These are phyloP conservation scores for Cordia subcordata DNA, from an alignment of 257 asterid species.

Conservation along the genomic window DNA sequence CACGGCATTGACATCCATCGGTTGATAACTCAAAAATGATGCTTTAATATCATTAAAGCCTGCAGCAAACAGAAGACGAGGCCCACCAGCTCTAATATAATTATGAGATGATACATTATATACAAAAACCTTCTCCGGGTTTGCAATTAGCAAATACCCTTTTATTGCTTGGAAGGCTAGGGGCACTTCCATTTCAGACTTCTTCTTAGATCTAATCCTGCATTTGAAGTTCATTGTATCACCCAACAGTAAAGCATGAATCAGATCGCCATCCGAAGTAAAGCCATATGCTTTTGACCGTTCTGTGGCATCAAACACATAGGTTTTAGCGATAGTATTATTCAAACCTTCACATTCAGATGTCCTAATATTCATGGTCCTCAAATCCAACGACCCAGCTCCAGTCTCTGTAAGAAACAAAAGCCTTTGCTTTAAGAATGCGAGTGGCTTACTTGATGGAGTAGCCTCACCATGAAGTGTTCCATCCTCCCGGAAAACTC, in stretches of 20 bases:
- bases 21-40: constrained; percentile 51
- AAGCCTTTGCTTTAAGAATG: constrained; percentile 88
- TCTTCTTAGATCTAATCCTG: constrained; percentile 70
- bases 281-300: constrained; percentile 83
- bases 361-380: constrained; percentile 85
- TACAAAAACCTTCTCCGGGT: constrained; percentile 54
- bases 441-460: constrained; percentile 61
- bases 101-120: constrained; percentile 83
- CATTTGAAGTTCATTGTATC: constrained; percentile 89
- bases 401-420: constrained; percentile 85
- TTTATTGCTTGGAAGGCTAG: constrained; percentile 67
- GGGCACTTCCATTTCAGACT: constrained; percentile 57
- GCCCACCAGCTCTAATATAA: constrained; percentile 72
- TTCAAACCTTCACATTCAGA: constrained; percentile 86
- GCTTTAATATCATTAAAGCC: constrained; percentile 56
- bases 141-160: constrained; percentile 70
- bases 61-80: constrained; percentile 60
- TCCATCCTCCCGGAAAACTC: constrained; percentile 70
- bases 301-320: constrained; percentile 78
- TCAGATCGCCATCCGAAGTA: constrained; percentile 68
- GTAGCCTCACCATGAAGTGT: constrained; percentile 45
- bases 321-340: constrained; percentile 46
- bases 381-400: constrained; percentile 91
- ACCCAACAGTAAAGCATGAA: constrained; percentile 73
- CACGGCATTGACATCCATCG: constrained; percentile 18